phyloP scores from a whole-genome alignment of 495 filamentous ascomycete genomes.

The Talaromyces thailandensis region DNA sequence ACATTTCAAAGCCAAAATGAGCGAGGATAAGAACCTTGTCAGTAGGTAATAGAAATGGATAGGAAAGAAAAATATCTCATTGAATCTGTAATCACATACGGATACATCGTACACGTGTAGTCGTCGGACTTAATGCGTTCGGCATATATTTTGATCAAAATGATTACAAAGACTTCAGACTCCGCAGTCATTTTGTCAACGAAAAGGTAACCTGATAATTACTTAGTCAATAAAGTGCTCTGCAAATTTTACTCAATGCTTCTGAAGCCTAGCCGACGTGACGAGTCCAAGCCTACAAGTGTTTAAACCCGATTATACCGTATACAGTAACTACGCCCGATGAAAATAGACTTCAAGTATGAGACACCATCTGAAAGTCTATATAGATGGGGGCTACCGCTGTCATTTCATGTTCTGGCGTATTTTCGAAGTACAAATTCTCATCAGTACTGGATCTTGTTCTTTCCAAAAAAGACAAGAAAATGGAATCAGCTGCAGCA shows the following conservation, averaged over 20 bases:
- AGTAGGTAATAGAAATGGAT: background rate
- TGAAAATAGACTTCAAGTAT: background rate
- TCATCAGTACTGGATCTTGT: background rate
- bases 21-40: too few relatives aligned
- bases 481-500: background rate
- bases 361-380: background rate
- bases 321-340: background rate
- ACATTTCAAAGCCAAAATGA: constrained; percentile 30
- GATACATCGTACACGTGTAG: background rate
- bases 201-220: background rate
- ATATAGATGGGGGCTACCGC: background rate
- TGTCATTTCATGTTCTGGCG: too few relatives aligned
- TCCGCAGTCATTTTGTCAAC: background rate
- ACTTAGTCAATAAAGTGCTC: background rate
- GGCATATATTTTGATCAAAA: background rate
- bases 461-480: background rate
- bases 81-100: background rate
- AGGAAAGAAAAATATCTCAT: background rate
- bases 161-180: background rate
- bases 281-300: background rate
- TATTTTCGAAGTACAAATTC: background rate
- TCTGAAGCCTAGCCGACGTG: background rate
- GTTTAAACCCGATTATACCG: background rate
- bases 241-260: background rate
- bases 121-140: background rate